Base-by-base conservation (phyloP, 2,329 filamentous ascomycete species). In the Pseudocercospora fuligena region DNA sequence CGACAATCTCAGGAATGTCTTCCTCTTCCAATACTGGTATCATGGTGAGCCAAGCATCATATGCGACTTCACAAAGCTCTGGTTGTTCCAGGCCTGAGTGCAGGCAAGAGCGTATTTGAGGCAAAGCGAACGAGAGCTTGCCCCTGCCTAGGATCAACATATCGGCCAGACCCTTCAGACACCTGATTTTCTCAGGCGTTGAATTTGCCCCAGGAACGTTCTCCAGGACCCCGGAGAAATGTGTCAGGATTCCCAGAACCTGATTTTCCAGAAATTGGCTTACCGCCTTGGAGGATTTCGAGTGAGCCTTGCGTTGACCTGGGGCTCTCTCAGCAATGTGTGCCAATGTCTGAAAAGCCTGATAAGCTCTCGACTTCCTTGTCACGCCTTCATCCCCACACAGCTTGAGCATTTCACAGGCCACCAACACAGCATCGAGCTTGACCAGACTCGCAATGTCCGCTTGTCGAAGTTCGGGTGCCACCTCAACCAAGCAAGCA, bases 81-180 rank as follows among this genome's bases (percentile, higher is more conserved):
- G 89, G 85, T 60, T 91, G 87, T 16, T 90, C 86, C 66, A 98
- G 86, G 0, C 93, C 93, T 23, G 93, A 93, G 69, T 97, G 89
- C 12, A 99, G 83, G 76, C 92, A 97, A n/a, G 94, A 93, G 71
- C 93, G 93, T 64, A 98, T 94, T 83, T 97, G 94, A 23, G 95
- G 94, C 47, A 97, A 84, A 59, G 92, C 95, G 72, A 90, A 89
- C 67, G 89, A 90, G 33, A 94, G 88, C 74, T 92, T 89, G 2
- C 85, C 84, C 73, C 89, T 90, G 53, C 92, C 91, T 58, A 96
- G 83, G 62, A 84, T 88, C 59, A 97, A 90, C 87, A 99, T 92
- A 76, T 97, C 92, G 72, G 93, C 91, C 76, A 99, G 90, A 5
- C 92, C 94, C 69, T 88, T 87, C 8, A 99, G 88, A 72, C 90